These are phyloP conservation scores for Chaetomium olivaceum DNA, from an alignment of 2,329 filamentous ascomycete genomes.

Conservation along the genomic window DNA sequence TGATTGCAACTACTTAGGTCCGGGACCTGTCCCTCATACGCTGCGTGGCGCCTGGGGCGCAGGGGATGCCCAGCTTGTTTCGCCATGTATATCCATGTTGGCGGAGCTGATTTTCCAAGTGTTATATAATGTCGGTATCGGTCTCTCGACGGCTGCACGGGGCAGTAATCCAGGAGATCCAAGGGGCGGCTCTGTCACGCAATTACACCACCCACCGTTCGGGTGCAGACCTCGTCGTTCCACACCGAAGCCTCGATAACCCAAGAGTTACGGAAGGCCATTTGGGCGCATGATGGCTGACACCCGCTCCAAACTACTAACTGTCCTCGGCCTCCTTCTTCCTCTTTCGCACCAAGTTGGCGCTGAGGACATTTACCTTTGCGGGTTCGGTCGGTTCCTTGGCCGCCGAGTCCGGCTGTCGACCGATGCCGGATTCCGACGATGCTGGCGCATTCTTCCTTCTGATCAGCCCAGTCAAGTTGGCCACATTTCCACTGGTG, in stretches of 20 bases:
- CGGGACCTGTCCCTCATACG: background rate
- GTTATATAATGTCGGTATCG: background rate
- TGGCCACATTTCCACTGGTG: conserved; percentile 42
- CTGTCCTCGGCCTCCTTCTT: conserved; percentile 40
- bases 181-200: background rate
- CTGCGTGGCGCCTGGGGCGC: background rate
- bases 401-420: background rate
- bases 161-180: background rate
- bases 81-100: background rate
- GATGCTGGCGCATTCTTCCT: conserved; percentile 31
- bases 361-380: conserved; percentile 34
- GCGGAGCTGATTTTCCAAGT: background rate
- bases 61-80: background rate
- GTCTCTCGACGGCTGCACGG: background rate
- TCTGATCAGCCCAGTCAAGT: conserved; percentile 51
- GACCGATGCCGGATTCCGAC: background rate
- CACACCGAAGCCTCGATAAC: background rate
- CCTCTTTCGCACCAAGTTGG: conserved; percentile 53
- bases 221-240: background rate
- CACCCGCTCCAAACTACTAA: background rate
- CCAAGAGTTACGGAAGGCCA: background rate
- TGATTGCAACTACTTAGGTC: background rate
- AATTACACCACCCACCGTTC: conserved; percentile 1
- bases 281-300: background rate
- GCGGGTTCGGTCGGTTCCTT: conserved; percentile 32